phyloP scores from a whole-genome alignment of 805 yeast species.

The Candida nanaspora region DNA sequence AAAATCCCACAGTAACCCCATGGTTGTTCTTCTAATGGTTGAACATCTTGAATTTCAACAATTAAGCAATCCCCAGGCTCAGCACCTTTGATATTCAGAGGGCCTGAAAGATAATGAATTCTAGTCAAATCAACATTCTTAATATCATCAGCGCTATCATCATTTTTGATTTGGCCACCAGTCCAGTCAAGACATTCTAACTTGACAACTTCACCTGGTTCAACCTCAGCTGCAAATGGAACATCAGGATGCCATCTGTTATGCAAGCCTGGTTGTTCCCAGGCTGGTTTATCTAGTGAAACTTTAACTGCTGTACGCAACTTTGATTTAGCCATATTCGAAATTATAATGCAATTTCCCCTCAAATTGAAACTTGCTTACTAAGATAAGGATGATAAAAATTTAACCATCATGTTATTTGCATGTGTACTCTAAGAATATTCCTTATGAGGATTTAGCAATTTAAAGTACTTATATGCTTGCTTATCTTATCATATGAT shows the following conservation, averaged over 20 bases:
- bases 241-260: conserved; percentile 50
- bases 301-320: conserved; percentile 33
- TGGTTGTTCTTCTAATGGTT: conserved; percentile 43
- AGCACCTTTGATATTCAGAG: conserved; percentile 36
- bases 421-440: too few relatives aligned
- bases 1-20: conserved; percentile 49
- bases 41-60: conserved; percentile 44
- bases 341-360: not conserved
- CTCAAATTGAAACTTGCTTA: not conserved
- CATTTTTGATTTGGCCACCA: conserved; percentile 3
- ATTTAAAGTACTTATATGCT: too few relatives aligned
- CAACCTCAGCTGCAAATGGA: conserved; percentile 32
- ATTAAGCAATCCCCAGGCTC: conserved; percentile 42
- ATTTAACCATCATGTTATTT: too few relatives aligned
- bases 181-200: conserved; percentile 50
- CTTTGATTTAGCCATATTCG: conserved; percentile 12
- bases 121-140: conserved; percentile 35
- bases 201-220: conserved; percentile 37
- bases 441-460: too few relatives aligned
- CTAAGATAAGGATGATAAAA: too few relatives aligned
- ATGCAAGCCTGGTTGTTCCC: conserved; percentile 39
- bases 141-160: conserved; percentile 42
- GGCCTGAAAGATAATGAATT: conserved; percentile 45
- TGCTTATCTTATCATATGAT: too few relatives aligned
- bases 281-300: conserved; percentile 36